phyloP scores from a whole-genome alignment of 129 eudicot genomes.

The Arctium minus region DNA sequence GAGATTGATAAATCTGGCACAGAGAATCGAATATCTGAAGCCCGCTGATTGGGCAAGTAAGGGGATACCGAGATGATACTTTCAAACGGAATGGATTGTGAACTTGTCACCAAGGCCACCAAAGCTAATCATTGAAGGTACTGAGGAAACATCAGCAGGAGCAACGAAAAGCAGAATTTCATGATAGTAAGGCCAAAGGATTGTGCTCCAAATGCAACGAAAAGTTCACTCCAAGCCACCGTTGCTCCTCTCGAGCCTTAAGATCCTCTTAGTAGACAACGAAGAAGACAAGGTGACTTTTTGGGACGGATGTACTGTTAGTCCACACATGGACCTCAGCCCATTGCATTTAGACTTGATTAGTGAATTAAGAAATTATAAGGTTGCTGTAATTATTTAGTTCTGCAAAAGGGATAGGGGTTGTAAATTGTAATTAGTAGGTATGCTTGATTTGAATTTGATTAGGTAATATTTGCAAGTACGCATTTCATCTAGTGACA shows the following conservation, averaged over 20 bases:
- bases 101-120: not conserved
- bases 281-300: not conserved
- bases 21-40: not conserved
- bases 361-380: not conserved
- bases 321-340: not conserved
- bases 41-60: not conserved
- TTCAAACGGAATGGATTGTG: not conserved
- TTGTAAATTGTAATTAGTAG: not conserved
- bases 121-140: not conserved
- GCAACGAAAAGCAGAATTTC: not conserved
- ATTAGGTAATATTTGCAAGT: not conserved
- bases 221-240: not conserved
- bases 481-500: not conserved
- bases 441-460: not conserved
- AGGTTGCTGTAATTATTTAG: not conserved
- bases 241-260: not conserved
- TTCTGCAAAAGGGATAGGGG: not conserved
- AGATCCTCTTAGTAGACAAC: not conserved
- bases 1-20: not conserved
- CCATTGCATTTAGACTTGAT: not conserved
- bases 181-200: too few species aligned
- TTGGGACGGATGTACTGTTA: not conserved
- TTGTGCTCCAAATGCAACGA: not conserved
- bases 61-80: not conserved
- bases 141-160: not conserved